Base-by-base conservation (phyloP, 306 rosid species). In the Cucurbita moschata region DNA sequence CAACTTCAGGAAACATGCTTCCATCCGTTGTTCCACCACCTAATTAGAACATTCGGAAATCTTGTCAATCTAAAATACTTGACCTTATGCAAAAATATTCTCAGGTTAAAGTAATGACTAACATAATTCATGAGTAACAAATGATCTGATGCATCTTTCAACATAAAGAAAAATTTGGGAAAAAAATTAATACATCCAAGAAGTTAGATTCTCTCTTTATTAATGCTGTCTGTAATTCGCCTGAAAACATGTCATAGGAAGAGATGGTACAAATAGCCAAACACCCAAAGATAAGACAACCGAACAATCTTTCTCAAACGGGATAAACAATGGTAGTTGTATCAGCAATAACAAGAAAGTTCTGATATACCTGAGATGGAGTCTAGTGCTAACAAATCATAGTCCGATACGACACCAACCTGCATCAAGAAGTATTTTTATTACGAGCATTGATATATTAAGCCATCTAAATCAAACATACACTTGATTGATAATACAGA, bases 331-430 rank as follows among this genome's bases (percentile, higher is more conserved):
- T 66, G 38, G 54, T 44, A 64, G 51, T 64, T 16, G 35, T 1
- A 60, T 61, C 23, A 44, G 38, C 19, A 72, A 16, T 13, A 51
- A 30, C 40, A 12, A 26, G 19, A 9, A 49, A 18, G 35, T 71
- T 56, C 50, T 10, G 13, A 59, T 37, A 10, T 83, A 94, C 98
- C 98, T 76, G 90, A 87, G 79, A 94, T 86, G 55, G 97, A 86
- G 73, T 94, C 98, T 83, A 94, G 78, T 68, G 98, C 98, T 78
- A 90, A 84, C 82, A 94, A 83, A 82, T 94, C 98, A 46, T 89
- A 94, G 73, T 94, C 98, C 26, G 98, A 94, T 82, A 94, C 89
- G 77, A 94, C 90, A 64, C 98, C 98, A 71, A 94, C 97, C 98
- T 94, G 86, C 87, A 78, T 43, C 73, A 68, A 30, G 66, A 76